Evolutionary conservation across 352 stramenopile genomes (phyloP), one percentile per base, ranked within the genome.

Genomic region (Elongisporangium prolatum): DNA sequence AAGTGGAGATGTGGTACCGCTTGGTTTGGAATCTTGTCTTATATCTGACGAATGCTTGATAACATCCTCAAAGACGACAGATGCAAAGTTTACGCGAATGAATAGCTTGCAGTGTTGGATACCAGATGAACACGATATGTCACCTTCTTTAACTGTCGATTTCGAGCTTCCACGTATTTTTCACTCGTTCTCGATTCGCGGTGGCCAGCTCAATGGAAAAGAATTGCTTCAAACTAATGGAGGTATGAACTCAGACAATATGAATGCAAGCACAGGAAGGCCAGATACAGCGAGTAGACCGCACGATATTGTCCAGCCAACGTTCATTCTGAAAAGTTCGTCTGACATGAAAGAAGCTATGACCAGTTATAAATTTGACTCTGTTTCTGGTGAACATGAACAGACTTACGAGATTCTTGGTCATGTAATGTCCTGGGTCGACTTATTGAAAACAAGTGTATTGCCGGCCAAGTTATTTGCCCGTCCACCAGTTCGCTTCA

Each of bases 381-480:
- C 76, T 17, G 68, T 93, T 24, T 72, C 69, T 1, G 84, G 85
- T 0, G 77, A 87, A 2, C 68, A 89, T 49, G 75, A 91, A 22
- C 38, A 67, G n/a, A 82, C 80, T 1, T 86, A 93, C 55, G 79
- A 87, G 20, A 60, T 90, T 17, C 49, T 93, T 10, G 58, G 66
- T 20, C 61, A 88, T 34, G 71, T 86, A 13, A 90, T 95, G 72
- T 95, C 85, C 1, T 95, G 85, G 84, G 61, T 80, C 24, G 76
- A 91, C 56, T 48, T 95, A 20, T 56, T 95, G 1, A 93, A 93
- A 59, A 89, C 84, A 4, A 69, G 65, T 14, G 61, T 81, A 7
- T 56, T 93, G 0, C 83, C 85, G 4, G 65, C 64, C 3, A 95
- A 95, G 52, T 62, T 95, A 1, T 93, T 93, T 64, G 67, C 68